Conservation (phyloP, 2,329 filamentous ascomycete species). For the Ampelomyces quisqualis region DNA sequence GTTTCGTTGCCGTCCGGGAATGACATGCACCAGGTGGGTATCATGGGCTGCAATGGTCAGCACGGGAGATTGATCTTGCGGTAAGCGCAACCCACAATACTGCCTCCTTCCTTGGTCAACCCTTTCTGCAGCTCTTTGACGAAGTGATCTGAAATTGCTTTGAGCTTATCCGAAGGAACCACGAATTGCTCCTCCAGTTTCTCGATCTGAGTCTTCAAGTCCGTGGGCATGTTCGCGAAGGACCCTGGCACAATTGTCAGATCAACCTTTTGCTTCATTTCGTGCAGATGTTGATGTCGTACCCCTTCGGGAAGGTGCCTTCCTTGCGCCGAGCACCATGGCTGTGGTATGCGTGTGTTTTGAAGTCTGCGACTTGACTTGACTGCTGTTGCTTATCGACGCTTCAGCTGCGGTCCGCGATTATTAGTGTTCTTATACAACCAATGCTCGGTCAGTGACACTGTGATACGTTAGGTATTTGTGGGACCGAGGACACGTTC, state of each 20-base stretch:
- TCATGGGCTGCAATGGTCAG: conserved; percentile 73
- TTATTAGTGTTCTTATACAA: conserved; percentile 8
- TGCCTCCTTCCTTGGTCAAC: conserved; percentile 82
- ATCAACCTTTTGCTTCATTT: conserved; percentile 10
- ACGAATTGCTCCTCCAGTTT: conserved; percentile 81
- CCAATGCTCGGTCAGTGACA: too few relatives aligned
- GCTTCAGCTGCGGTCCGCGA: not conserved
- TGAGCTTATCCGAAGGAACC: conserved; percentile 75
- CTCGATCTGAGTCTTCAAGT: conserved; percentile 78
- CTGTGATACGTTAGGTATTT: too few relatives aligned
- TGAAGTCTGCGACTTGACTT: not conserved
- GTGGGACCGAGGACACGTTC: conserved; percentile 5
- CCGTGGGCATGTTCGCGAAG: conserved; percentile 85
- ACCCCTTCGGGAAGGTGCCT: conserved; percentile 72
- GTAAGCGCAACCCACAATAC: conserved; percentile 73
- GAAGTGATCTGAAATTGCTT: conserved; percentile 88
- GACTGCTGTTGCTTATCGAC: not conserved
- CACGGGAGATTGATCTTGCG: conserved; percentile 85
- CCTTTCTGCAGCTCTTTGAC: conserved; percentile 84
- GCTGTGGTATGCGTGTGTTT: conserved; percentile 34
- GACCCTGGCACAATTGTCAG: conserved; percentile 62
- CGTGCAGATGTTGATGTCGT: conserved; percentile 38
- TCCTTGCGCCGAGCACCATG: conserved; percentile 68
- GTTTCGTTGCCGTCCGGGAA: conserved; percentile 86
- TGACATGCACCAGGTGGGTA: conserved; percentile 93